These are phyloP conservation scores for Camellia sinensis DNA, from an alignment of 148 eudicot species.

Conservation along the genomic window DNA sequence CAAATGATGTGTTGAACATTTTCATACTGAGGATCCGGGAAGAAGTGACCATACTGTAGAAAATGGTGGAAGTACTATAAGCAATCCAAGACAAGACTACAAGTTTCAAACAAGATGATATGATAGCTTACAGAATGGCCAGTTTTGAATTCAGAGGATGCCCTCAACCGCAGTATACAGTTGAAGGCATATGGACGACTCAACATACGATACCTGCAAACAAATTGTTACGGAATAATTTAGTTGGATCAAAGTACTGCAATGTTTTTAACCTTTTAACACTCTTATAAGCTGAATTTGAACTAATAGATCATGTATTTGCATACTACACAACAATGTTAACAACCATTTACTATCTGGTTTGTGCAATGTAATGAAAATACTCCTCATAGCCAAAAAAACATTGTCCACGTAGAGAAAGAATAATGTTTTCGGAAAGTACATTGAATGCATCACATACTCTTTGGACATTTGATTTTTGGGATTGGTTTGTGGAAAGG, in stretches of 20 bases:
- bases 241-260: background rate
- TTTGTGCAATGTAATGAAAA: background rate
- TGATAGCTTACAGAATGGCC: constrained; percentile 74
- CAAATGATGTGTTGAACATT: constrained; percentile 95
- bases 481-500: too few species aligned
- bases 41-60: constrained; percentile 96
- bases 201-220: constrained; percentile 87
- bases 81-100: constrained; percentile 4
- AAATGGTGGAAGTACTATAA: constrained; percentile 11
- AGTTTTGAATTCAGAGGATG: constrained; percentile 80
- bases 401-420: background rate
- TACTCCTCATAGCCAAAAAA: background rate
- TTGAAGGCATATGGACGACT: constrained; percentile 97
- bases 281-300: background rate
- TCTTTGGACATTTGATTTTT: constrained; percentile 1
- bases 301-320: background rate
- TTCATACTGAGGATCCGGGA: constrained; percentile 97
- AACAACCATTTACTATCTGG: background rate
- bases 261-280: background rate
- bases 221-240: constrained; percentile 9
- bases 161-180: constrained; percentile 79
- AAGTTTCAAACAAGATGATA: constrained; percentile 10
- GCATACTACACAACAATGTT: background rate
- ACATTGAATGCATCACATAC: background rate
- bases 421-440: background rate